Percentiles rank a stretch among this genome's conserved stretches.
These are phyloP conservation scores for Sordariomycetes sp. DNA, from an alignment of 2,329 filamentous ascomycete species.

Conservation along the genomic window DNA sequence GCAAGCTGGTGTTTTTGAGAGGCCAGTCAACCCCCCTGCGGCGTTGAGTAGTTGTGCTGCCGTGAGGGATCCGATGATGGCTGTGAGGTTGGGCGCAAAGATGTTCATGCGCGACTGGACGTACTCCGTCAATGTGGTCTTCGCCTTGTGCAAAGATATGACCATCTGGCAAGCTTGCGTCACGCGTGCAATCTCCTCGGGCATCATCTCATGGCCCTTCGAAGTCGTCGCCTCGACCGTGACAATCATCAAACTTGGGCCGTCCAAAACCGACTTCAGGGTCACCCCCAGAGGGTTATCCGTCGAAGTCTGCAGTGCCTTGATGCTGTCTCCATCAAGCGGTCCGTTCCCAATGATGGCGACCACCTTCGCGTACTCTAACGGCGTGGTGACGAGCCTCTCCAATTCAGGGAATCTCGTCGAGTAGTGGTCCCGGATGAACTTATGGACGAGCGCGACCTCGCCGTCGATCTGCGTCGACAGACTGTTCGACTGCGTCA, in stretches of 20 bases:
- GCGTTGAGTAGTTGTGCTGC: conserved; percentile 96
- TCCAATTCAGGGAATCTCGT: conserved; percentile 90
- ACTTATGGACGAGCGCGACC: conserved; percentile 89
- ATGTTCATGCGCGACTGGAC: conserved; percentile 95
- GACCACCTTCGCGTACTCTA: conserved; percentile 93
- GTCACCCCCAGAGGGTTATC: conserved; percentile 71
- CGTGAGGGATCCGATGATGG: conserved; percentile 82
- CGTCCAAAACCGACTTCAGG: conserved; percentile 74
- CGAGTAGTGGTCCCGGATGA: conserved; percentile 92
- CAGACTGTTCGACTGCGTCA: conserved; percentile 81
- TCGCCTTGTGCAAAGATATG: conserved; percentile 78
- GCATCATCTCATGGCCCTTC: conserved; percentile 66
- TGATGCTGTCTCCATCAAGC: conserved; percentile 73
- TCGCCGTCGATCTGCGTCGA: conserved; percentile 92
- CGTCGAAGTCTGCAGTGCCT: conserved; percentile 63
- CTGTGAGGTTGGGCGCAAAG: conserved; percentile 89
- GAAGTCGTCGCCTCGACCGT: conserved; percentile 90
- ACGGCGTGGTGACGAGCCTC: conserved; percentile 76
- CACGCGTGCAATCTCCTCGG: conserved; percentile 66
- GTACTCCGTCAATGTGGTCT: conserved; percentile 80
- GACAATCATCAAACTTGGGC: conserved; percentile 89
- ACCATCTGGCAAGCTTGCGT: conserved; percentile 78
- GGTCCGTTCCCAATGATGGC: conserved; percentile 89
- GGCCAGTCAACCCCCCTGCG: conserved; percentile 75
- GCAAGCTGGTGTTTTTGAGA: conserved; percentile 88